These are phyloP conservation scores for Gentiana macrophylla DNA, from an alignment of 257 asterid species.

Conservation along the genomic window DNA sequence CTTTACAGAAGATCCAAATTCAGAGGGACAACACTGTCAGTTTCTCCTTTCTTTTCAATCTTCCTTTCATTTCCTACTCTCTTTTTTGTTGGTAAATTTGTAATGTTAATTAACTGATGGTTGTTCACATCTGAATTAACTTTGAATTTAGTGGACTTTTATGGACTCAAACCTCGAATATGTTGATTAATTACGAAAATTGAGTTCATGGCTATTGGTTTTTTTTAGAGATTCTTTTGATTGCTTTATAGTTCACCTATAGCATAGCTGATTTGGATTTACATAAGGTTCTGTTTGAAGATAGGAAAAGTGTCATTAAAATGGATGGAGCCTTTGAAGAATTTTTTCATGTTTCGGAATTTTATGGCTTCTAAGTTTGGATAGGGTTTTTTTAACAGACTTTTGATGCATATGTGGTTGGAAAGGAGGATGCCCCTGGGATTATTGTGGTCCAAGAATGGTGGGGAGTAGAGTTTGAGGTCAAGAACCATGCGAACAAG, in stretches of 20 bases:
- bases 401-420: constrained; percentile 87
- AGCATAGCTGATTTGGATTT: background rate
- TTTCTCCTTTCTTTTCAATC: background rate
- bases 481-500: constrained; percentile 91
- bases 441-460: constrained; percentile 94
- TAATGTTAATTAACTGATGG: no score
- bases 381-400: constrained; percentile 25
- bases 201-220: no score
- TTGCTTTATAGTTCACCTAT: no score
- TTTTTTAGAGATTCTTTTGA: no score
- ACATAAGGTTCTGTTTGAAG: background rate
- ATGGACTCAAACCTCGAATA: no score
- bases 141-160: no score
- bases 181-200: no score
- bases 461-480: constrained; percentile 99
- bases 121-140: no score
- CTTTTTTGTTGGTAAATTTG: no score
- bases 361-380: constrained; percentile 1
- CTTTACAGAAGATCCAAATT: constrained; percentile 77
- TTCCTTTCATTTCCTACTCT: no score
- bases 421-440: constrained; percentile 94
- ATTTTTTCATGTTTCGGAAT: background rate
- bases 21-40: constrained; percentile 66
- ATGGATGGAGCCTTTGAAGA: background rate
- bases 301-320: background rate